Percentiles rank a stretch among this genome's conserved stretches.
phyloP scores from a whole-genome alignment of 208 protist species.

The Wallacemonas sp. region DNA sequence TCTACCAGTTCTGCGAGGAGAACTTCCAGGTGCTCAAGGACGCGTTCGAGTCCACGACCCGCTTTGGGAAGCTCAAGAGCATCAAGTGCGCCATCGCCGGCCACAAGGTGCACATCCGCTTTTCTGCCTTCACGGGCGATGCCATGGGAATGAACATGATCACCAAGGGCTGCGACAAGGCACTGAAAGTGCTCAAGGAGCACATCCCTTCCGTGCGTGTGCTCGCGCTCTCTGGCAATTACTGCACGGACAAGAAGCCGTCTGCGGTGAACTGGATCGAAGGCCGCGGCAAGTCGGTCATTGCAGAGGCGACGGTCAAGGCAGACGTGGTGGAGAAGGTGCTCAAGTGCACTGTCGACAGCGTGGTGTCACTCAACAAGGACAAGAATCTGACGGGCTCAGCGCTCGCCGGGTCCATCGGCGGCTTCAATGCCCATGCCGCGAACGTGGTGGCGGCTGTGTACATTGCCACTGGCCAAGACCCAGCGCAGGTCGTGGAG shows the following conservation, averaged over 20 bases:
- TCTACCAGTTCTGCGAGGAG: constrained; percentile 92
- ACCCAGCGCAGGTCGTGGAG: constrained; percentile 98
- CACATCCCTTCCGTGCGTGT: constrained; percentile 93
- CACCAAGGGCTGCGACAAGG: constrained; percentile 96
- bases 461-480: constrained; percentile 98
- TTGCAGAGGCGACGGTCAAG: constrained; percentile 94
- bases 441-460: constrained; percentile 98
- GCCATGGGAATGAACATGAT: constrained; percentile 99
- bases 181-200: constrained; percentile 80
- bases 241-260: constrained; percentile 99
- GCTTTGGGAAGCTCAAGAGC: constrained; percentile 92
- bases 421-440: constrained; percentile 98
- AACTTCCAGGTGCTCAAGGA: constrained; percentile 82
- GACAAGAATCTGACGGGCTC: constrained; percentile 97
- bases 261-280: constrained; percentile 98
- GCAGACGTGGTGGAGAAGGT: constrained; percentile 88
- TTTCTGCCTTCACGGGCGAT: constrained; percentile 95
- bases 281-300: constrained; percentile 95
- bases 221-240: constrained; percentile 96
- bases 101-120: constrained; percentile 93
- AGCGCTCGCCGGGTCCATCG: constrained; percentile 97
- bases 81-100: constrained; percentile 90
- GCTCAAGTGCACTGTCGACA: constrained; percentile 95
- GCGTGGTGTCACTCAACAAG: constrained; percentile 92
- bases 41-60: constrained; percentile 94